Percentiles rank a stretch among this genome's conserved stretches.
Conservation (phyloP, 495 filamentous ascomycete species). For the Podospora sp. region DNA sequence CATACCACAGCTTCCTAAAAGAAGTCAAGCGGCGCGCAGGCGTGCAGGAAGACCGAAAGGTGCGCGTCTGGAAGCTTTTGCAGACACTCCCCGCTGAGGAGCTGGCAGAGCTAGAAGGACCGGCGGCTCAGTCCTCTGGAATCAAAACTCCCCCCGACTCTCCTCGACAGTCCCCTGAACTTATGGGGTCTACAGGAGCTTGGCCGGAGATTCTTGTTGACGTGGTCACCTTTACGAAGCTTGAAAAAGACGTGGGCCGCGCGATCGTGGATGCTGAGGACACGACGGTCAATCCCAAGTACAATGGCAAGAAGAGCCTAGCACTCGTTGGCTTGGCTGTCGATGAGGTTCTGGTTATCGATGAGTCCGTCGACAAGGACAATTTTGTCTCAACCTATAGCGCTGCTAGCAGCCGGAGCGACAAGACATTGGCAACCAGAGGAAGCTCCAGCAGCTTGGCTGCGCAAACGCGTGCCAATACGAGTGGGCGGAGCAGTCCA, state of each 20-base stretch:
- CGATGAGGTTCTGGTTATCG: conserved; percentile 72
- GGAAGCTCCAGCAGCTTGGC: conserved; percentile 36
- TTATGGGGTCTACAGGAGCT: conserved; percentile 43
- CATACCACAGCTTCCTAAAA: conserved; percentile 72
- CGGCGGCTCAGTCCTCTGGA: conserved; percentile 27
- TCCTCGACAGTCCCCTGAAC: conserved; percentile 26
- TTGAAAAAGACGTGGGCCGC: conserved; percentile 68
- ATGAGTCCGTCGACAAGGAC: conserved; percentile 68
- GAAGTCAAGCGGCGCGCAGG: conserved; percentile 65
- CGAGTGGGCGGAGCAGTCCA: conserved; percentile 68
- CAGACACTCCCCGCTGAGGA: conserved; percentile 40
- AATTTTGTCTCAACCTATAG: conserved; percentile 65
- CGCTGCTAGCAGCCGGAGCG: conserved; percentile 34
- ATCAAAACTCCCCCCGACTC: conserved; percentile 41
- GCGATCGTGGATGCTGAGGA: conserved; percentile 72
- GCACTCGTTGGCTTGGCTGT: conserved; percentile 64
- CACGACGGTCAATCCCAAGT: conserved; percentile 72
- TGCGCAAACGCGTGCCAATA: conserved; percentile 33
- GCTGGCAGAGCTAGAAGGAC: conserved; percentile 24
- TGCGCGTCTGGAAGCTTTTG: conserved; percentile 76
- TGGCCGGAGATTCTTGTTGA: conserved; percentile 74
- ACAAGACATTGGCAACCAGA: conserved; percentile 41
- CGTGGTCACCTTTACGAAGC: conserved; percentile 65
- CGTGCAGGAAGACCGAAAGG: conserved; percentile 69
- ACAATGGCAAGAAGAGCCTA: conserved; percentile 71